Conservation (phyloP, 2,329 filamentous ascomycete species). For the Monilinia aucupariae region DNA sequence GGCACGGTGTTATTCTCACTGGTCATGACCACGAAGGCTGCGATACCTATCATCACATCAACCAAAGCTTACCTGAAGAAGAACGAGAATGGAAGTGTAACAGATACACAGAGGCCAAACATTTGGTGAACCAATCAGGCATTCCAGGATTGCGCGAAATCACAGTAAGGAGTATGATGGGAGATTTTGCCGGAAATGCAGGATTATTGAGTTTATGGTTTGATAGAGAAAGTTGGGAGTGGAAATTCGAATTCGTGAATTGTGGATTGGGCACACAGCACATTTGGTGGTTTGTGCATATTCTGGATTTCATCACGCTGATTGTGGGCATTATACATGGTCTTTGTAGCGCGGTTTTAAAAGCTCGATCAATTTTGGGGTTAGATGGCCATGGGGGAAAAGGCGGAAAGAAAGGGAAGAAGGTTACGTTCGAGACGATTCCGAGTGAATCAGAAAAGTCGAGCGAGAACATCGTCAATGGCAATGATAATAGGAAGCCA, state of each 20-base stretch:
- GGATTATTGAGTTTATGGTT: conserved; percentile 89
- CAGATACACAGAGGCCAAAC: conserved; percentile 44
- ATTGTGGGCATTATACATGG: conserved; percentile 24
- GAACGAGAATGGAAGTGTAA: conserved; percentile 38
- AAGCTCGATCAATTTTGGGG: background rate
- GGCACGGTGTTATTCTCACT: conserved; percentile 75
- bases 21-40: conserved; percentile 96
- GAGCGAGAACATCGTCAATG: background rate
- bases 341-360: background rate
- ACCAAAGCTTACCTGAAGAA: conserved; percentile 45
- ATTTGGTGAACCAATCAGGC: conserved; percentile 38
- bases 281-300: conserved; percentile 88
- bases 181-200: conserved; percentile 86
- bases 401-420: conserved; percentile 1
- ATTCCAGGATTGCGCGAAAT: conserved; percentile 73
- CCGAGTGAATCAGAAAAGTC: background rate
- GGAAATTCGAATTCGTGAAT: conserved; percentile 73
- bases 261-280: conserved; percentile 83
- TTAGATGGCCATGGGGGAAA: background rate
- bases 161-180: conserved; percentile 98
- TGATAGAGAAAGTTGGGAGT: conserved; percentile 64
- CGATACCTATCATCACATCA: conserved; percentile 78
- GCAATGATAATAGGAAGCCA: background rate
- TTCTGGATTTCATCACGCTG: conserved; percentile 48
- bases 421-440: conserved; percentile 6